Percentiles rank a stretch among this genome's conserved stretches.
These are phyloP conservation scores for Boletus vermiculosoides DNA, from an alignment of 768 basidiomycete genomes.

Conservation along the genomic window DNA sequence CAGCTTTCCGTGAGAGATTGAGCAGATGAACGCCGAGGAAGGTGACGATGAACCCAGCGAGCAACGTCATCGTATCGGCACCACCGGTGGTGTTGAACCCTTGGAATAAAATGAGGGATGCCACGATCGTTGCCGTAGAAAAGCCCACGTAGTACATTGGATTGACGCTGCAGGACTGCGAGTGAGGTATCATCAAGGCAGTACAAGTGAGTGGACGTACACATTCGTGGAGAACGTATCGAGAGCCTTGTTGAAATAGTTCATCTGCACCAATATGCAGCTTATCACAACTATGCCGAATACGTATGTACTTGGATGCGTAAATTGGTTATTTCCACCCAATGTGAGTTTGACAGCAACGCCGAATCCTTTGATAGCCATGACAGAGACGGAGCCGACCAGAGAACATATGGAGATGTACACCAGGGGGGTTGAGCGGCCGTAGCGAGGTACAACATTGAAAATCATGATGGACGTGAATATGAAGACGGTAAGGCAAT, in stretches of 20 bases:
- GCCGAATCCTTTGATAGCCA: constrained; percentile 99
- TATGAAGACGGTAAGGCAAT: constrained; percentile 81
- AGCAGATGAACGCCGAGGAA: constrained; percentile 97
- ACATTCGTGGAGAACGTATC: constrained; percentile 97
- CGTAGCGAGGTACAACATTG: constrained; percentile 77
- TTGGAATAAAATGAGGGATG: constrained; percentile 95
- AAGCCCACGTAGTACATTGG: constrained; percentile 99
- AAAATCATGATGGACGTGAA: constrained; percentile 88
- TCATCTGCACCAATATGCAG: constrained; percentile 92
- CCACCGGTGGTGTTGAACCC: constrained; percentile 90
- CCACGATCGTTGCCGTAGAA: constrained; percentile 88
- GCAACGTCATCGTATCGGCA: constrained; percentile 79
- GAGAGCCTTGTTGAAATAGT: constrained; percentile 97
- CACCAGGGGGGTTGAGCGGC: constrained; percentile 83
- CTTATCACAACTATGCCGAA: constrained; percentile 78
- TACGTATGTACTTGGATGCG: constrained; percentile 93
- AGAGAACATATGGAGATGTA: constrained; percentile 97
- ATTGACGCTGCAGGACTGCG: constrained; percentile 65
- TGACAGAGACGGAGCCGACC: constrained; percentile 94
- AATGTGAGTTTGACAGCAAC: constrained; percentile 94
- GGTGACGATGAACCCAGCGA: constrained; percentile 88
- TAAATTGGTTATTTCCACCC: constrained; percentile 91
- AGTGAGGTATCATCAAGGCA: background rate
- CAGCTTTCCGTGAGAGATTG: constrained; percentile 68
- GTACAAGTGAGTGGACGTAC: constrained; percentile 47